phyloP scores from a whole-genome alignment of 345 rosid genomes.

The Salix caprea region DNA sequence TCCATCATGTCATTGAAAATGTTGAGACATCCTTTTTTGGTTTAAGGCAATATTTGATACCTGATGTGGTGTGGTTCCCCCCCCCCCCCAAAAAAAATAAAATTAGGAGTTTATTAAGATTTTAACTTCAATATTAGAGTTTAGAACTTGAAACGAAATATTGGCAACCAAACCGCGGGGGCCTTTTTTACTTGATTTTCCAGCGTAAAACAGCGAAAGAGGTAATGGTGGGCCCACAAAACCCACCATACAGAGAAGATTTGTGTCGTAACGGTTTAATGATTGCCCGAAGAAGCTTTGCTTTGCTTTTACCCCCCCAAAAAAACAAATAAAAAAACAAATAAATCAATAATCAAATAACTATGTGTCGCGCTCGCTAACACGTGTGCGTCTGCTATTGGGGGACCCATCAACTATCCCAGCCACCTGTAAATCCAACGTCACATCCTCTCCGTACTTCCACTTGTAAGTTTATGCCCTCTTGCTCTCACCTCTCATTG shows the following conservation, averaged over 20 bases:
- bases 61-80: accelerated
- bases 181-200: conserved; percentile 8
- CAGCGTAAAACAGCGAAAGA: neutral
- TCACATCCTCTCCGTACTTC: conserved; percentile 30
- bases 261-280: conserved; percentile 28
- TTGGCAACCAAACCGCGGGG: neutral
- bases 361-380: neutral
- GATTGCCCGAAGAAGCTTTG: conserved; percentile 17
- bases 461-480: neutral
- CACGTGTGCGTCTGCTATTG: conserved; percentile 14
- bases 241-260: conserved; percentile 8
- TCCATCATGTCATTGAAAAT: no score
- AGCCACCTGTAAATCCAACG: conserved; percentile 40
- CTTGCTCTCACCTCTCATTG: conserved; percentile 13
- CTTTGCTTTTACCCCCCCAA: neutral
- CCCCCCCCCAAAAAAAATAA: no score
- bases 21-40: no score
- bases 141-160: neutral
- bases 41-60: accelerated
- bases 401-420: conserved; percentile 33
- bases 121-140: no score
- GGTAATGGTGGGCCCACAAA: conserved; percentile 5
- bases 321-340: no score
- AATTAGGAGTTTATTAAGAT: no score
- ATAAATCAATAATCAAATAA: neutral